These are phyloP conservation scores for Mrakia frigida DNA, from an alignment of 768 basidiomycete species.

Conservation along the genomic window DNA sequence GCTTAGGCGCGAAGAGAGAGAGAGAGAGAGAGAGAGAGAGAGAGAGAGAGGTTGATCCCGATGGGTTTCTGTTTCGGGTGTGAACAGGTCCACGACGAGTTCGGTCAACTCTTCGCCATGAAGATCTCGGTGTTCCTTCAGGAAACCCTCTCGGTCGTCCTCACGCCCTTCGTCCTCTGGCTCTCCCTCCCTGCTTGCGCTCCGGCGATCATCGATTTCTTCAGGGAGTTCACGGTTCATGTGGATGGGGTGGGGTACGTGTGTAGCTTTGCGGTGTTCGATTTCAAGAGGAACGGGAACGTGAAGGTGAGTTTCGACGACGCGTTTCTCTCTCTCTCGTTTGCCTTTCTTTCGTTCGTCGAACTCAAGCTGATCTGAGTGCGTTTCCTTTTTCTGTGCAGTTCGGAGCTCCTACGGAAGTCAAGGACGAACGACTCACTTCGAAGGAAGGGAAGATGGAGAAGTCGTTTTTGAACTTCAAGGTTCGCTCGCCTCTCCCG, in stretches of 20 bases:
- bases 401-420: slow-evolving; percentile 77
- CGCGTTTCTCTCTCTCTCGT: neutral
- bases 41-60: too few species aligned
- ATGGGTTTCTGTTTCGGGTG: too few species aligned
- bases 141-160: slow-evolving; percentile 81
- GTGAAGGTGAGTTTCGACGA: slow-evolving; percentile 58
- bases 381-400: slow-evolving; percentile 37
- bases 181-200: slow-evolving; percentile 85
- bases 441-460: slow-evolving; percentile 98
- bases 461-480: slow-evolving; percentile 93
- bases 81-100: slow-evolving; percentile 79
- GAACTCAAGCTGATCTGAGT: neutral
- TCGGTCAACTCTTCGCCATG: slow-evolving; percentile 88
- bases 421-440: slow-evolving; percentile 66
- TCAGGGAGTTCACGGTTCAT: slow-evolving; percentile 95
- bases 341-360: neutral
- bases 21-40: too few species aligned
- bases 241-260: slow-evolving; percentile 95
- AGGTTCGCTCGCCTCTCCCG: slow-evolving; percentile 58
- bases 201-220: slow-evolving; percentile 89
- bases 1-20: too few species aligned
- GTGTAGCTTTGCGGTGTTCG: slow-evolving; percentile 96
- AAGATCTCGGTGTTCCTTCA: slow-evolving; percentile 80
- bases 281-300: slow-evolving; percentile 91
- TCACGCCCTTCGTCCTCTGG: slow-evolving; percentile 92